These are phyloP conservation scores for Phytophthora pinifolia DNA, from an alignment of 352 stramenopile species.

Conservation along the genomic window DNA sequence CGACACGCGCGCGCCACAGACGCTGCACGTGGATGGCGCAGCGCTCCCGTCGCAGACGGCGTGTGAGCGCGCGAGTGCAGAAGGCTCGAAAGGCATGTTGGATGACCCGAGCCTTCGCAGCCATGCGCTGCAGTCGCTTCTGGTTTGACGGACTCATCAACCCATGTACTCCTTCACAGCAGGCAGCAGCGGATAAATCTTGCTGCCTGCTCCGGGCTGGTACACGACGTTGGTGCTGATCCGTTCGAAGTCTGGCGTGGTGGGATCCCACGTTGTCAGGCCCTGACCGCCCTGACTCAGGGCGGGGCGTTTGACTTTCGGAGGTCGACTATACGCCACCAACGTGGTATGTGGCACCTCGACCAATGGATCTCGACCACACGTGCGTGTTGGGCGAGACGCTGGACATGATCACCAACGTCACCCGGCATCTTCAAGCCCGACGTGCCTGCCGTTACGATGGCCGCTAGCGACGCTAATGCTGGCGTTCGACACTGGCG, in stretches of 20 bases:
- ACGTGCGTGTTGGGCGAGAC: too few species aligned
- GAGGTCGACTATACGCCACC: too few species aligned
- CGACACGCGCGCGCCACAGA: slow-evolving; percentile 82
- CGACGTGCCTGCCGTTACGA: too few species aligned
- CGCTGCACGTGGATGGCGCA: slow-evolving; percentile 89
- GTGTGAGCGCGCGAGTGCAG: slow-evolving; percentile 81
- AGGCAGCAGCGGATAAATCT: slow-evolving; percentile 85
- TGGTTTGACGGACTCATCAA: slow-evolving; percentile 95
- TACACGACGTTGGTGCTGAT: slow-evolving; percentile 87
- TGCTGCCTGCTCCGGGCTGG: slow-evolving; percentile 75
- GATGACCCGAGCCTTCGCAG: slow-evolving; percentile 81
- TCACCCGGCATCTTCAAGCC: too few species aligned
- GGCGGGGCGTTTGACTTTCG: too few species aligned
- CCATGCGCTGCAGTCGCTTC: slow-evolving; percentile 89
- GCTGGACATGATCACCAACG: too few species aligned
- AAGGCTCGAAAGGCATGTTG: slow-evolving; percentile 91
- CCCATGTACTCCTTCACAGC: slow-evolving; percentile 96
- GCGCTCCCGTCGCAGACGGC: slow-evolving; percentile 66
- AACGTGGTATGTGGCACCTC: too few species aligned
- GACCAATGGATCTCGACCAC: too few species aligned
- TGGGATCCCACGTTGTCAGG: slow-evolving; percentile 65
- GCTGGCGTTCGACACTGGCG: too few species aligned
- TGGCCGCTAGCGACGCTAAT: too few species aligned
- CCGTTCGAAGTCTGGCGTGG: slow-evolving; percentile 84
- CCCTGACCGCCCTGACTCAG: too few species aligned